Evolutionary conservation across 73 alveolate genomes (phyloP).

Genomic region (Paramecium bursaria): DNA sequence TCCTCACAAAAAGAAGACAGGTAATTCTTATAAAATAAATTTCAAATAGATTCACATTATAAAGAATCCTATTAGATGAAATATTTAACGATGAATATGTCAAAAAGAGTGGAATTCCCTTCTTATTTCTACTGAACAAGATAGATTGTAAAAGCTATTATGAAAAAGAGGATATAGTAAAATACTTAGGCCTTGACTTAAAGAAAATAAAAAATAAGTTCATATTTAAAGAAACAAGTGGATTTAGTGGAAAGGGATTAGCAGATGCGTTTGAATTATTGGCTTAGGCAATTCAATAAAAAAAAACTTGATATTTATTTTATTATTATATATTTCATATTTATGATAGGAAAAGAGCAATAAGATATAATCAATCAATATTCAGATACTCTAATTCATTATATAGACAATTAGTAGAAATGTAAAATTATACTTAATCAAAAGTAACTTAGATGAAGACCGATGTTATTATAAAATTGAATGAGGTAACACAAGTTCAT

Average conservation of each 20-base stretch:
- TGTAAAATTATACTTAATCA: neutral
- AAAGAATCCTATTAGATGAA: constrained; percentile 25
- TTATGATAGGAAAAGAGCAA: constrained; percentile 57
- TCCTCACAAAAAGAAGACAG: constrained; percentile 8
- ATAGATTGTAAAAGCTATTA: neutral
- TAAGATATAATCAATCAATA: constrained; percentile 17
- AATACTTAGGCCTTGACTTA: constrained; percentile 9
- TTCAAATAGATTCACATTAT: neutral
- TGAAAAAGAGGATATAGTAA: constrained; percentile 10
- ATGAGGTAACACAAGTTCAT: constrained; percentile 49
- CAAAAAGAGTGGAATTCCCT: constrained; percentile 31
- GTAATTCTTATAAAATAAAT: neutral
- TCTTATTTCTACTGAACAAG: constrained; percentile 24
- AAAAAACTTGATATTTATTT: no score
- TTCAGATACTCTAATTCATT: neutral
- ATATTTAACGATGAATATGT: constrained; percentile 20
- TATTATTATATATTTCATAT: no score
- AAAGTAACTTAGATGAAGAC: constrained; percentile 2
- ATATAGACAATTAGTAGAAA: constrained; percentile 10
- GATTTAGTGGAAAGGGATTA: neutral
- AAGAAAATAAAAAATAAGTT: constrained; percentile 39
- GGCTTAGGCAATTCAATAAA: no score
- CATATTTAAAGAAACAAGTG: constrained; percentile 14
- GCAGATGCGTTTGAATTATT: constrained; percentile 24
- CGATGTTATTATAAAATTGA: neutral